These are phyloP conservation scores for Emydomyces testavorans DNA, from an alignment of 2,329 filamentous ascomycete species.

Conservation along the genomic window DNA sequence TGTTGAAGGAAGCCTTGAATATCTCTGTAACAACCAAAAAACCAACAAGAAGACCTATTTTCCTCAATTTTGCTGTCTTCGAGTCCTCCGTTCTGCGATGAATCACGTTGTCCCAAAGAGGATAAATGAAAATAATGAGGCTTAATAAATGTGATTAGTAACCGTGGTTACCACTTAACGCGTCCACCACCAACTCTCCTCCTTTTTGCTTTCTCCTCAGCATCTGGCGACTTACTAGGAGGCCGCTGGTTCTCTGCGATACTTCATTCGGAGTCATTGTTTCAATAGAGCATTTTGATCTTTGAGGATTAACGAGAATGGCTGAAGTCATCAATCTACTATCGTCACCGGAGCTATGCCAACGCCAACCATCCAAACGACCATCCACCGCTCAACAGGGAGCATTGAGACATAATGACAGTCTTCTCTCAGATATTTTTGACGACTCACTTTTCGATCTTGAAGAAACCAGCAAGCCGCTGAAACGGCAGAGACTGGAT, in stretches of 20 bases:
- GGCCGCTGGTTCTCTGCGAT: too few species aligned
- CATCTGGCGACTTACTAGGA: too few species aligned
- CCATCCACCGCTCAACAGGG: background rate
- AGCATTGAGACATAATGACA: background rate
- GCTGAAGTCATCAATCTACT: slow-evolving; percentile 32
- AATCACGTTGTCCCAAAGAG: background rate
- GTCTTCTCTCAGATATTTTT: slow-evolving; percentile 3
- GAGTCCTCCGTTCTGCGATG: too few species aligned
- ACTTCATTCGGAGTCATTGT: too few species aligned
- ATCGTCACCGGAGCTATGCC: slow-evolving; percentile 15
- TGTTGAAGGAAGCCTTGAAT: too few species aligned
- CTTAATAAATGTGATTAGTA: too few species aligned
- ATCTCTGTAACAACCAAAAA: too few species aligned
- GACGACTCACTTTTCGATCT: slow-evolving; percentile 13
- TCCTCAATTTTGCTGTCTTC: background rate
- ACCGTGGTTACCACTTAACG: too few species aligned
- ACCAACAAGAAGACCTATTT: background rate
- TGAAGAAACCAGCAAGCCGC: slow-evolving; percentile 11
- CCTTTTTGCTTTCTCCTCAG: too few species aligned
- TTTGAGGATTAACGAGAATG: slow-evolving; percentile 20
- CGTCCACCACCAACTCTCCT: too few species aligned
- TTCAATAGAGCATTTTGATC: background rate
- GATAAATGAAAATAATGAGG: slow-evolving; percentile 1
- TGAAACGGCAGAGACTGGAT: slow-evolving; percentile 25
- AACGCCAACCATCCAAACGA: background rate